Conservation (phyloP, 2,329 filamentous ascomycete species). For the Aspergillus pseudoglaucus region DNA sequence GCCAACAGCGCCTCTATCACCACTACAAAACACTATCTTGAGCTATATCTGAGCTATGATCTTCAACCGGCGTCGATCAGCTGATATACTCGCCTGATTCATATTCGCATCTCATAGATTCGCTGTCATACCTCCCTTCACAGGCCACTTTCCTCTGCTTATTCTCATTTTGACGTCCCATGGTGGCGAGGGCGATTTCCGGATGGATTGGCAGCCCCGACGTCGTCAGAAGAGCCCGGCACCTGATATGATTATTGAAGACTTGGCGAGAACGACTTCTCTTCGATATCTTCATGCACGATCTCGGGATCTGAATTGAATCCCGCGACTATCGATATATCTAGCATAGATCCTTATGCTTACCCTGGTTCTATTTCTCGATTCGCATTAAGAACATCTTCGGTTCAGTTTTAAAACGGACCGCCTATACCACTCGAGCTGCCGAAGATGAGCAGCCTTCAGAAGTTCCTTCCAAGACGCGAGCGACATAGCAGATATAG, state of each 20-base stretch:
- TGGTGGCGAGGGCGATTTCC: not conserved
- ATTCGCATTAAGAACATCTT: slow-evolving; percentile 8
- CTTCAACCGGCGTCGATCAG: slow-evolving; percentile 8
- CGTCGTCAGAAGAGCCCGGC: slow-evolving; percentile 12
- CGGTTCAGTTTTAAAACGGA: slow-evolving; percentile 7
- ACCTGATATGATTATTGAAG: slow-evolving; percentile 18
- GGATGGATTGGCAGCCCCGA: slow-evolving; percentile 1
- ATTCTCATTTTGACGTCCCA: not conserved
- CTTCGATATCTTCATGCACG: slow-evolving; percentile 13
- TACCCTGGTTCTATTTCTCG: not conserved
- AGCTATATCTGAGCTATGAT: not conserved
- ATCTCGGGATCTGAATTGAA: slow-evolving; percentile 13
- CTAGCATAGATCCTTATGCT: not conserved
- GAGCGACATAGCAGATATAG: slow-evolving; percentile 26
- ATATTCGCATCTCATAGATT: not conserved
- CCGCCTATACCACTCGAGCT: not conserved
- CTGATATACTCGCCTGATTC: slow-evolving; percentile 8
- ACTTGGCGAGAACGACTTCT: slow-evolving; percentile 3
- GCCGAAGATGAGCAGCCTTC: slow-evolving; percentile 35
- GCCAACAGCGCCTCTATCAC: not conserved
- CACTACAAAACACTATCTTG: not conserved
- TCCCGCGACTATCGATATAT: not conserved
- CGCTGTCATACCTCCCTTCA: not conserved
- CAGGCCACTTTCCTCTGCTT: not conserved
- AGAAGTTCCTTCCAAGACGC: slow-evolving; percentile 35